A percentile compares a stretch with the other conserved stretches of the same genome.
Evolutionary conservation across 140 eudicot genomes (phyloP).

Genomic region (Anethum foeniculum): DNA sequence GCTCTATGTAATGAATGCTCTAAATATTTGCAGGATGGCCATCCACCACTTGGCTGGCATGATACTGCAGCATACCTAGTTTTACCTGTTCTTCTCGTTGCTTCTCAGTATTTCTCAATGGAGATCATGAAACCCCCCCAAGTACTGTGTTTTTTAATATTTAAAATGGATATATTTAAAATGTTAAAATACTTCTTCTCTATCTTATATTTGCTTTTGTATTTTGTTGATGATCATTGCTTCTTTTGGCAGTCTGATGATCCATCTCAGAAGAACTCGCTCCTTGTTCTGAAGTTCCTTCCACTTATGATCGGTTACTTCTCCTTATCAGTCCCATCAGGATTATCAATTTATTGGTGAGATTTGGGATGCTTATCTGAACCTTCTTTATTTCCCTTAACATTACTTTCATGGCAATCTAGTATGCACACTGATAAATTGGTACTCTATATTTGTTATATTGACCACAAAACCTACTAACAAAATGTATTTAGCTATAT

Average conservation of each 20-base stretch:
- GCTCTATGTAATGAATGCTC: not conserved
- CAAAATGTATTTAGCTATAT: not conserved
- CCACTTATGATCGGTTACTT: constrained; percentile 99
- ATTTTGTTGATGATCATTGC: constrained; percentile 7
- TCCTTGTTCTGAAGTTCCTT: constrained; percentile 89
- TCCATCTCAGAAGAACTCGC: constrained; percentile 95
- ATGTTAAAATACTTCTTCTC: constrained; percentile 7
- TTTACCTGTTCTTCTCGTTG: constrained; percentile 87
- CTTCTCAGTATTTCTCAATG: constrained; percentile 88
- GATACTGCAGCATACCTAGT: constrained; percentile 93
- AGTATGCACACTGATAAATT: not conserved
- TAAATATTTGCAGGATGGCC: constrained; percentile 73
- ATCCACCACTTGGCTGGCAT: constrained; percentile 93
- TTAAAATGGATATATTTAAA: not conserved
- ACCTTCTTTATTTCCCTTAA: not conserved
- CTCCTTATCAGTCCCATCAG: constrained; percentile 94
- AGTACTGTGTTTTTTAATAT: constrained; percentile 24
- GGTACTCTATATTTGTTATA: not conserved
- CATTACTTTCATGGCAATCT: not conserved
- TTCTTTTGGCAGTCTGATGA: constrained; percentile 71
- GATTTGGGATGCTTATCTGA: constrained; percentile 13
- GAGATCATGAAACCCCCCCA: constrained; percentile 99
- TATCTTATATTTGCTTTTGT: not conserved
- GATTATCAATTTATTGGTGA: constrained; percentile 91
- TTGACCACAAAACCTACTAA: not conserved